Conservation (phyloP, 2,329 filamentous ascomycete species). For the Monilinia fructigena region DNA sequence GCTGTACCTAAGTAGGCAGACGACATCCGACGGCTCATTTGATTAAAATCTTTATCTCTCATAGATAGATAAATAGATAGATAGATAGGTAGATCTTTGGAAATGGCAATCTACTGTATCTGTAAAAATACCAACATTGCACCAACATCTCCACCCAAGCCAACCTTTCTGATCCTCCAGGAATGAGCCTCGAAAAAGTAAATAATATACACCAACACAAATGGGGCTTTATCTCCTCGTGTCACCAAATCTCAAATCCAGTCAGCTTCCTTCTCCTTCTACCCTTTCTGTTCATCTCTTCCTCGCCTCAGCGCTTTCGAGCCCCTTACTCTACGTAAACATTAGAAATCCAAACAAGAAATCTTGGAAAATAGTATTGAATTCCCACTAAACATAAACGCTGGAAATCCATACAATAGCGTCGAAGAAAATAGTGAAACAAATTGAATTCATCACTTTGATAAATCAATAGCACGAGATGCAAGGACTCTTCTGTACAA, state of each 20-base stretch:
- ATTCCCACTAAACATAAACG: too few relatives aligned
- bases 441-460: not conserved
- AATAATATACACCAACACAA: not conserved
- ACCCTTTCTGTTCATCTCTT: not conserved
- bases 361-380: too few relatives aligned
- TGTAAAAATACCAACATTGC: too few relatives aligned
- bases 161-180: constrained; percentile 13
- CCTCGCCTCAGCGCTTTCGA: not conserved
- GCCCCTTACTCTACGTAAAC: not conserved
- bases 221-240: not conserved
- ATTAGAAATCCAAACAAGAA: too few relatives aligned
- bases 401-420: too few relatives aligned
- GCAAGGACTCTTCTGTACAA: not conserved
- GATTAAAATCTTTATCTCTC: too few relatives aligned
- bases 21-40: too few relatives aligned
- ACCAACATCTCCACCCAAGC: too few relatives aligned
- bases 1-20: too few relatives aligned
- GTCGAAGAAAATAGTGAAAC: not conserved
- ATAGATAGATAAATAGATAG: too few relatives aligned
- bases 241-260: not conserved
- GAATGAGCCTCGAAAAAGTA: not conserved
- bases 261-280: not conserved
- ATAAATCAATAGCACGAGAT: not conserved
- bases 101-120: too few relatives aligned
- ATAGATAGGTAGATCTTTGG: too few relatives aligned